Evolutionary conservation across 768 basidiomycete species (phyloP), one percentile per base, ranked within the genome.

Genomic region (Pulveroboletus sp.): DNA sequence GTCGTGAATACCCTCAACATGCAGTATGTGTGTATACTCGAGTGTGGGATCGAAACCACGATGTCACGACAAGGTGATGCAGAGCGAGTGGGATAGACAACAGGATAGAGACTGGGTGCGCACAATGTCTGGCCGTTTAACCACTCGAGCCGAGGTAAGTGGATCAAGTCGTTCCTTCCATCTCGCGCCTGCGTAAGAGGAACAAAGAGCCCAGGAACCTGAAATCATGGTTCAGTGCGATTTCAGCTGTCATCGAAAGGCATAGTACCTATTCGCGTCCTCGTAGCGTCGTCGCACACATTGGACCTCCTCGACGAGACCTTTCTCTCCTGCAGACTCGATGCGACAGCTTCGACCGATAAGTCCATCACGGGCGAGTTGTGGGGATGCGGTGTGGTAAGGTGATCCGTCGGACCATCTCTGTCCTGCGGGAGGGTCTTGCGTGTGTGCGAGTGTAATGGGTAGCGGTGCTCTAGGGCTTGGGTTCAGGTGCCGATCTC

Each of bases 201-300:
- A 89, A 81, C 38, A 85, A 64, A 1, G 78, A 80, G 32, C 86
- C 80, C 36, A 90, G 64, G 9, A 82, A 60, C 62, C 88, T 89
- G 56, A 36, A 33, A 44, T 42, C 43, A 45, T 46, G 21, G 39
- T 39, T 61, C 24, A 57, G 50, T 28, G 41, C 21, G 32, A 26
- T 13, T 18, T 13, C 48, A 24, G 45, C 7, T 33, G 31, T 41
- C 17, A 14, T 21, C 33, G 53, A 43, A 38, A 30, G 33, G 43
- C 21, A n/a, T 50, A 58, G n/a, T 39, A 84, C 87, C 72, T 83
- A 63, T 89, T 89, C 0, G 72, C 71, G 46, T 76, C 75, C 61
- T 82, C 83, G 50, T 89, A 89, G 13, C 73, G 76, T 51, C 82
- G 75, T 39, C 72, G 73, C 14, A 85, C 83, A 13, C 65, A 68